Conservation (phyloP, 495 filamentous ascomycete genomes). For the Penicillium subrubescens region DNA sequence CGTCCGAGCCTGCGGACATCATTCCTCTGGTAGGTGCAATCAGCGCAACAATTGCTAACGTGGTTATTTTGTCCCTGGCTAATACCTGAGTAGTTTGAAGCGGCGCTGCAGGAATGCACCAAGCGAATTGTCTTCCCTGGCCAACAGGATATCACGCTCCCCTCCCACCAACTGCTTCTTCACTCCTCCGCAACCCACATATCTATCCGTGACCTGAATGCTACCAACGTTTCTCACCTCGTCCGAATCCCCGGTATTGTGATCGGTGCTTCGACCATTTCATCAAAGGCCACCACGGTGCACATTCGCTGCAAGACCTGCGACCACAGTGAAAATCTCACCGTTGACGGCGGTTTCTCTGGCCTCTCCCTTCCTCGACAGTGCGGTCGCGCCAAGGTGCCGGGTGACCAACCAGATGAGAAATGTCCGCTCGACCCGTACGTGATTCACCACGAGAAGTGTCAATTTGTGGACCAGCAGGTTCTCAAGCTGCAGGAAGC, state of each 20-base stretch:
- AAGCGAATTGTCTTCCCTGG: constrained; percentile 85
- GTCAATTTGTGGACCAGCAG: constrained; percentile 95
- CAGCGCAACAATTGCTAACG: neutral
- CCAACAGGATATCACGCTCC: constrained; percentile 65
- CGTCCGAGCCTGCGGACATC: constrained; percentile 87
- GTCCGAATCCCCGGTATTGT: constrained; percentile 97
- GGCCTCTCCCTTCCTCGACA: constrained; percentile 79
- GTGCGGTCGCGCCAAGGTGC: constrained; percentile 63
- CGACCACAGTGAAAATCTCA: constrained; percentile 68
- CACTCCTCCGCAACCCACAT: constrained; percentile 88
- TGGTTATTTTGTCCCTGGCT: neutral
- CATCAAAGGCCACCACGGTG: constrained; percentile 88
- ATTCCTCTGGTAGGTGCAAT: constrained; percentile 74
- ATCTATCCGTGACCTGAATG: constrained; percentile 92
- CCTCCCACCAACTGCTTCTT: constrained; percentile 92
- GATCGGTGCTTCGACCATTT: constrained; percentile 94
- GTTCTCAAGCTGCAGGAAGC: constrained; percentile 98
- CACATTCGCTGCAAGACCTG: constrained; percentile 90
- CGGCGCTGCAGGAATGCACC: constrained; percentile 85
- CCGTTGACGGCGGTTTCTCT: constrained; percentile 80
- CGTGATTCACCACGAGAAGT: constrained; percentile 91
- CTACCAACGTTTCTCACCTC: constrained; percentile 89
- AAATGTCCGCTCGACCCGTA: constrained; percentile 94
- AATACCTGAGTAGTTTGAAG: constrained; percentile 71
- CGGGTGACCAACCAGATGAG: constrained; percentile 59